These are phyloP conservation scores for Azolla pinnata DNA, from an alignment of 75 land plant species.

Conservation along the genomic window DNA sequence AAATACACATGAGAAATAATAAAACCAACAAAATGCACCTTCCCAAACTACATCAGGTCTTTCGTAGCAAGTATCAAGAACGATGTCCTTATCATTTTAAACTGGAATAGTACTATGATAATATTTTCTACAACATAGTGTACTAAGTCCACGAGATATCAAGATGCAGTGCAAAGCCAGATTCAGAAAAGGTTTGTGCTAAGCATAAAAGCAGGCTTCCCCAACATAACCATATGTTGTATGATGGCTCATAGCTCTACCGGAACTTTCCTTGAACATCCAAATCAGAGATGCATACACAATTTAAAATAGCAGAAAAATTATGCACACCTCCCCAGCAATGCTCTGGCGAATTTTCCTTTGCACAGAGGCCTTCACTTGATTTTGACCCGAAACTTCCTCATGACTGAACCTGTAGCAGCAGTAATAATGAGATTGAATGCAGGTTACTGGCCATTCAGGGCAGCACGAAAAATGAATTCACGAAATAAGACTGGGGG, in stretches of 20 bases:
- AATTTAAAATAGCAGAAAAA: not conserved
- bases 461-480: not conserved
- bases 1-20: too few relatives aligned
- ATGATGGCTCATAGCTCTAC: too few relatives aligned
- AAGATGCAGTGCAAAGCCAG: too few relatives aligned
- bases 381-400: constrained; percentile 83
- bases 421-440: not conserved
- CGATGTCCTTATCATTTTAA: too few relatives aligned
- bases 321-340: constrained; percentile 87
- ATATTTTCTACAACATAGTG: not conserved
- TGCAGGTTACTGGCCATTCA: not conserved
- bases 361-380: constrained; percentile 96
- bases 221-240: too few relatives aligned
- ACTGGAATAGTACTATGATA: too few relatives aligned
- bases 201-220: too few relatives aligned
- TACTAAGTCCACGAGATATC: not conserved
- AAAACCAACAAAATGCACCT: too few relatives aligned
- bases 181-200: not conserved
- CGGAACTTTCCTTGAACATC: too few relatives aligned
- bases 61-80: too few relatives aligned
- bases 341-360: constrained; percentile 89
- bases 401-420: constrained; percentile 58
- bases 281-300: too few relatives aligned
- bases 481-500: not conserved
- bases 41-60: too few relatives aligned